A percentile compares a stretch with the other conserved stretches of the same genome.
These are phyloP conservation scores for Plantago major DNA, from an alignment of 257 asterid species.

Conservation along the genomic window DNA sequence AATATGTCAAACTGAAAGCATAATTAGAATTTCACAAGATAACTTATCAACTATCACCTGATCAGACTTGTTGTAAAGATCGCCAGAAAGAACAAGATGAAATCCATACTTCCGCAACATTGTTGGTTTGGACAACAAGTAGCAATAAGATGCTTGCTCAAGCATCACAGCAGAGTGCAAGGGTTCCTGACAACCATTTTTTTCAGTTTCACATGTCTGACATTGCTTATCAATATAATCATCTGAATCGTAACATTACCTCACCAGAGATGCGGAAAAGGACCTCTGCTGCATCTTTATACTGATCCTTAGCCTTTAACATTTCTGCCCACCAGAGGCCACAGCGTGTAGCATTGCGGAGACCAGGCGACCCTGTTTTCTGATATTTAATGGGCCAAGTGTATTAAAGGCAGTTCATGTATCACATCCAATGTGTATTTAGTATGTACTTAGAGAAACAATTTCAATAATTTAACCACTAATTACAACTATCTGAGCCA, in stretches of 20 bases:
- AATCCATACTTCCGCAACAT: slow-evolving; percentile 91
- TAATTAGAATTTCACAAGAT: slow-evolving; percentile 14
- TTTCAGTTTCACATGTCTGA: slow-evolving; percentile 36
- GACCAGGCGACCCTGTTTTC: slow-evolving; percentile 76
- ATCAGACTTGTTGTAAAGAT: slow-evolving; percentile 89
- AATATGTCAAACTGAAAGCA: slow-evolving; percentile 12
- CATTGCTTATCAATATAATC: slow-evolving; percentile 20
- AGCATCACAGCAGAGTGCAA: slow-evolving; percentile 93
- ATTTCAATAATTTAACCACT: neutral
- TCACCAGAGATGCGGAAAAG: slow-evolving; percentile 98
- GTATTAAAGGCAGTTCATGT: no score
- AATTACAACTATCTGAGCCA: neutral
- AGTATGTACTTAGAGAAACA: no score
- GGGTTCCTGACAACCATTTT: slow-evolving; percentile 56
- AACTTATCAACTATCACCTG: slow-evolving; percentile 53
- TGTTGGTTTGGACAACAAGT: slow-evolving; percentile 75
- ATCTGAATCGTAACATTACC: slow-evolving; percentile 61
- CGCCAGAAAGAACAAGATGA: slow-evolving; percentile 97
- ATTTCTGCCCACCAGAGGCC: slow-evolving; percentile 99
- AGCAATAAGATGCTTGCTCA: slow-evolving; percentile 98
- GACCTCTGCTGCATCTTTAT: slow-evolving; percentile 91
- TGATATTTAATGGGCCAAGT: slow-evolving; percentile 28
- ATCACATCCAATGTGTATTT: no score
- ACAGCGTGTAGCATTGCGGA: slow-evolving; percentile 76
- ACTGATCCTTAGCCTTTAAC: slow-evolving; percentile 82